phyloP scores from a whole-genome alignment of 2,329 filamentous ascomycete genomes.

The Monosporascus sp. region DNA sequence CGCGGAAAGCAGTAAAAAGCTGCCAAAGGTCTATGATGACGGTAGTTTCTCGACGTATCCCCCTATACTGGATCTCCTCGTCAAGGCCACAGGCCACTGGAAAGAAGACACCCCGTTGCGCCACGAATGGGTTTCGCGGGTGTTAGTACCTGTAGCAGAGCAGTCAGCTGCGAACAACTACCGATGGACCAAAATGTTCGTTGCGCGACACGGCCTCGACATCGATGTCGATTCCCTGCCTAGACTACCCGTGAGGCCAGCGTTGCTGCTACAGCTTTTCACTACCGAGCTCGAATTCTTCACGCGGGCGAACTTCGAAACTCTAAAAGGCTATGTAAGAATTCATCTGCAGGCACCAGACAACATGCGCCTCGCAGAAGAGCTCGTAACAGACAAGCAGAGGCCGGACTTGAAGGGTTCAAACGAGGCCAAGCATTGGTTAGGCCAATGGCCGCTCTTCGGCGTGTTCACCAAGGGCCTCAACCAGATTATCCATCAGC shows the following conservation, averaged over 20 bases:
- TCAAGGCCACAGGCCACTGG: not conserved
- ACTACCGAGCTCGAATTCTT: slow-evolving; percentile 7
- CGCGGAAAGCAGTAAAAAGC: slow-evolving; percentile 1
- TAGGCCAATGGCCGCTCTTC: slow-evolving; percentile 1
- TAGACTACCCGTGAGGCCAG: slow-evolving; percentile 14
- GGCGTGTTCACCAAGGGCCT: too few relatives aligned
- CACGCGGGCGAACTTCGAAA: slow-evolving; percentile 11
- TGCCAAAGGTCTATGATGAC: slow-evolving; percentile 10
- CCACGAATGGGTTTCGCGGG: slow-evolving; percentile 10
- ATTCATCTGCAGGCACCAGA: slow-evolving; percentile 18
- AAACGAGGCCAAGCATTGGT: slow-evolving; percentile 27
- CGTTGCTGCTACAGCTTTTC: slow-evolving; percentile 9
- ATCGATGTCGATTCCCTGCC: slow-evolving; percentile 18
- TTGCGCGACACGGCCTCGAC: slow-evolving; percentile 22
- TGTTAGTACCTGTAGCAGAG: slow-evolving; percentile 21
- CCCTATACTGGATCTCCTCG: slow-evolving; percentile 12
- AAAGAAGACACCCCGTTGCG: not conserved
- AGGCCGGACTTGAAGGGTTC: slow-evolving; percentile 20
- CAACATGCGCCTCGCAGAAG: slow-evolving; percentile 16
- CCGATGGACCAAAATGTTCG: slow-evolving; percentile 28
- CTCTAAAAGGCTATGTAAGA: slow-evolving; percentile 13
- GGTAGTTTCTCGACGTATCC: slow-evolving; percentile 5
- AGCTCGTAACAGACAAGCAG: slow-evolving; percentile 11
- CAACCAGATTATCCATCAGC: too few relatives aligned
- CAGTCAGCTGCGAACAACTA: slow-evolving; percentile 23